These are phyloP conservation scores for Rhododendron vialii DNA, from an alignment of 148 eudicot genomes.

Conservation along the genomic window DNA sequence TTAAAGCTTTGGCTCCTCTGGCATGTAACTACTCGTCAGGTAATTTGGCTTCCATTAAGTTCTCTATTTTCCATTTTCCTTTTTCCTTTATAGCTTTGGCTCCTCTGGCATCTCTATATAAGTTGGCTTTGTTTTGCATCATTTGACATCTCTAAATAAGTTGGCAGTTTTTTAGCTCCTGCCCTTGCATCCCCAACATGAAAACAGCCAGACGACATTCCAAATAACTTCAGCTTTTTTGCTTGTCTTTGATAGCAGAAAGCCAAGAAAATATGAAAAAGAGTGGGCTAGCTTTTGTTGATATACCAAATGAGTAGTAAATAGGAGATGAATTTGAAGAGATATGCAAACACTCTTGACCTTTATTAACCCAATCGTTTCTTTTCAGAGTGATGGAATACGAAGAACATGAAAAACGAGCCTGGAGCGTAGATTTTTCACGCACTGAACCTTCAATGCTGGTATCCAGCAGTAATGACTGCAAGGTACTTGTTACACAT, in stretches of 20 bases:
- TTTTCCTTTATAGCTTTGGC: neutral
- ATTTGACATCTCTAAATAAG: neutral
- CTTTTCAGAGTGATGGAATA: constrained; percentile 61
- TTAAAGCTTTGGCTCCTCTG: constrained; percentile 16
- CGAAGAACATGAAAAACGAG: constrained; percentile 76
- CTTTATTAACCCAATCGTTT: constrained; percentile 4
- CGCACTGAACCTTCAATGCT: constrained; percentile 75
- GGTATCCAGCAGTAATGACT: constrained; percentile 74
- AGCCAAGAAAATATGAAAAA: neutral
- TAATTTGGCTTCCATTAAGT: constrained; percentile 16
- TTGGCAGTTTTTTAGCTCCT: neutral
- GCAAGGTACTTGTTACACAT: constrained; percentile 41
- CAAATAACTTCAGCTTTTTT: neutral
- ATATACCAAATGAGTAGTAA: neutral
- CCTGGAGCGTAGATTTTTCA: constrained; percentile 76
- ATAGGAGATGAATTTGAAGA: neutral
- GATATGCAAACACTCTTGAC: constrained; percentile 4
- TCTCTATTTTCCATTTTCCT: neutral
- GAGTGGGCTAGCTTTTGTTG: neutral
- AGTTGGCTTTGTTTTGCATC: neutral
- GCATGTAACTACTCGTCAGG: constrained; percentile 70
- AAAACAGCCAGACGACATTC: neutral
- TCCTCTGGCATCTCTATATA: neutral
- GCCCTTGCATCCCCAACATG: neutral
- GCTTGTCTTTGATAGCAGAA: neutral